Percentiles rank a stretch among this genome's conserved stretches.
These are phyloP conservation scores for Backusella parvicylindrica DNA, from an alignment of 192 early-diverging fungal species.

Conservation along the genomic window DNA sequence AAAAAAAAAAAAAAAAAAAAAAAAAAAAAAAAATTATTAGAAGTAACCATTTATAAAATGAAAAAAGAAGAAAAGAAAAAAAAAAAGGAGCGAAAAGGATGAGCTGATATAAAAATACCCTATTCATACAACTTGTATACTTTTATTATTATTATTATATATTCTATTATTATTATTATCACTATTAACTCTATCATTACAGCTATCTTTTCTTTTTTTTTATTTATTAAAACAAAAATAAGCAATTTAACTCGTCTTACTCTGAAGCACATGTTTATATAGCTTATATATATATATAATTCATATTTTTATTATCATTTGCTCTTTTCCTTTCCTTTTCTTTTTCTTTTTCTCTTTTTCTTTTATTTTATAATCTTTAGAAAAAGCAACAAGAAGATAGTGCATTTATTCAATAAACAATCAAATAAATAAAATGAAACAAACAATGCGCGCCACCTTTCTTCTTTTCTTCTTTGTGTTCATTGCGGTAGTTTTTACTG, in stretches of 20 bases:
- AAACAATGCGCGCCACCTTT: not conserved
- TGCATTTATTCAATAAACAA: not conserved
- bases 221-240: too few relatives aligned
- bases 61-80: not conserved
- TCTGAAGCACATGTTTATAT: not conserved
- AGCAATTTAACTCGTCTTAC: slow-evolving; percentile 1
- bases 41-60: not conserved
- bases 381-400: too few relatives aligned
- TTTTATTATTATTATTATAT: not conserved
- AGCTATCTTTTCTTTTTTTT: not conserved
- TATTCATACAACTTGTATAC: not conserved
- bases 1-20: too few relatives aligned
- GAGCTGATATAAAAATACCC: not conserved
- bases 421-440: not conserved
- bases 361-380: not conserved
- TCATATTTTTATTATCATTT: not conserved
- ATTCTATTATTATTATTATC: not conserved
- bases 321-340: not conserved
- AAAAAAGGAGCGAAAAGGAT: not conserved
- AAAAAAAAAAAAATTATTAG: not conserved
- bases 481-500: not conserved
- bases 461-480: not conserved
- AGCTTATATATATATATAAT: not conserved
- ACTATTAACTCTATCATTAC: not conserved
- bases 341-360: not conserved